A percentile compares a stretch with the other conserved stretches of the same genome.
Conservation (phyloP, 2,329 filamentous ascomycete species). For the Didymella keratinophila region DNA sequence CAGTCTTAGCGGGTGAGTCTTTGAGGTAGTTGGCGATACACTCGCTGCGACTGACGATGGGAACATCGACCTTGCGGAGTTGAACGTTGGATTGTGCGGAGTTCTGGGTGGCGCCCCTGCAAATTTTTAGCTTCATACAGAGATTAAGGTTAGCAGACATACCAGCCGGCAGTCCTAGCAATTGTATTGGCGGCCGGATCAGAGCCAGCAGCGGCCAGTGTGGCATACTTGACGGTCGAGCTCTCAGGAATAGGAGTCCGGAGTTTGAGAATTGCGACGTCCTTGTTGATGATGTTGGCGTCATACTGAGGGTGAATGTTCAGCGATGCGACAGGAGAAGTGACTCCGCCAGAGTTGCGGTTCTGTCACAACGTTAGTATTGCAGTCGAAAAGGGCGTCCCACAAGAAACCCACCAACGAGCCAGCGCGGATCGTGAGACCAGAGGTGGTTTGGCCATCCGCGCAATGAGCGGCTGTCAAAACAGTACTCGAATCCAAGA, state of each 20-base stretch:
- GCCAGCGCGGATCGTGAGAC: conserved; percentile 32
- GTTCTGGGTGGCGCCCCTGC: conserved; percentile 28
- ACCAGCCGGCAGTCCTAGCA: conserved; percentile 38
- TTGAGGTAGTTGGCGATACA: conserved; percentile 31
- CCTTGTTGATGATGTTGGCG: conserved; percentile 24
- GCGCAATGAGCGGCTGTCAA: conserved; percentile 42
- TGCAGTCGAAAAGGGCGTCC: conserved; percentile 14
- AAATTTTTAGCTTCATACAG: not conserved
- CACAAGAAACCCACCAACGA: conserved; percentile 33
- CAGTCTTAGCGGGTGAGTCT: conserved; percentile 5
- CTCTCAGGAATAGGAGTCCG: conserved; percentile 31
- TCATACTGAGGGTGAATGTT: conserved; percentile 32
- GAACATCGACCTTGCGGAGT: conserved; percentile 41
- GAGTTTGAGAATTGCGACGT: conserved; percentile 40
- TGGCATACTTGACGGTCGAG: conserved; percentile 35
- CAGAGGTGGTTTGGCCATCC: conserved; percentile 24
- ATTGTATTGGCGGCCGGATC: conserved; percentile 33
- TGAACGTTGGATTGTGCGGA: conserved; percentile 14
- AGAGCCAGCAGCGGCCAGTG: conserved; percentile 30
- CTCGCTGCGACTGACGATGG: conserved; percentile 28
- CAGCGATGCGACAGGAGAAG: conserved; percentile 27
- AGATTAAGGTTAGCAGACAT: conserved; percentile 12
- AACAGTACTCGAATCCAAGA: conserved; percentile 39
- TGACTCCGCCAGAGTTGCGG: conserved; percentile 31
- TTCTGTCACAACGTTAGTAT: conserved; percentile 17